A percentile compares a stretch with the other conserved stretches of the same genome.
These are phyloP conservation scores for Lathyrus sativus DNA, from an alignment of 306 rosid genomes.

Conservation along the genomic window DNA sequence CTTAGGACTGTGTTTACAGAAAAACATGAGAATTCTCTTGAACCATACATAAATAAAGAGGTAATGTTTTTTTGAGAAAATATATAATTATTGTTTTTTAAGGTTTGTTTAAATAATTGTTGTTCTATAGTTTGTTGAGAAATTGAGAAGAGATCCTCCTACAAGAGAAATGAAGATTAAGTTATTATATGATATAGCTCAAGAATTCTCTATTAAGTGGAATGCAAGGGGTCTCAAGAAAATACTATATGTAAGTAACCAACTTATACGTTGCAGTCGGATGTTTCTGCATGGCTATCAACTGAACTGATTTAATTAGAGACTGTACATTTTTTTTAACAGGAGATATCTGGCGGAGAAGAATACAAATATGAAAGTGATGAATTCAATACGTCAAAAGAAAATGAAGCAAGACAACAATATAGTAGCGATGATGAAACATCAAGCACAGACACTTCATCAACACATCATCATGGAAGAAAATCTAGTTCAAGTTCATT, in stretches of 20 bases:
- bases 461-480: conserved; percentile 39
- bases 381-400: conserved; percentile 16
- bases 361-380: conserved; percentile 3
- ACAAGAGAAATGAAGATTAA: conserved; percentile 66
- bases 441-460: conserved; percentile 48
- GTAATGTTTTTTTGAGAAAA: conserved; percentile 38
- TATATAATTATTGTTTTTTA: conserved; percentile 16
- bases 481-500: conserved; percentile 53
- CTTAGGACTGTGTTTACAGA: conserved; percentile 59
- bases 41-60: conserved; percentile 58
- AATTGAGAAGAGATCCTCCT: conserved; percentile 44
- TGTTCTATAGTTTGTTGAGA: conserved; percentile 58
- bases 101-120: conserved; percentile 14
- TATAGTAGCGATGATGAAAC: conserved; percentile 61
- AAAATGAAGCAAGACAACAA: background rate
- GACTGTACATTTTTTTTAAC: no score
- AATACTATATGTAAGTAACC: conserved; percentile 50
- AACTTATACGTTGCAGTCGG: no score
- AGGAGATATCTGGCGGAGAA: background rate
- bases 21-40: conserved; percentile 62
- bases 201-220: conserved; percentile 70
- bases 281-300: no score
- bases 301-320: no score
- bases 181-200: conserved; percentile 64
- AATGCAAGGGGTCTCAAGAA: conserved; percentile 61